Evolutionary conservation across 352 stramenopile genomes (phyloP).

Genomic region (Pythium folliculosum): DNA sequence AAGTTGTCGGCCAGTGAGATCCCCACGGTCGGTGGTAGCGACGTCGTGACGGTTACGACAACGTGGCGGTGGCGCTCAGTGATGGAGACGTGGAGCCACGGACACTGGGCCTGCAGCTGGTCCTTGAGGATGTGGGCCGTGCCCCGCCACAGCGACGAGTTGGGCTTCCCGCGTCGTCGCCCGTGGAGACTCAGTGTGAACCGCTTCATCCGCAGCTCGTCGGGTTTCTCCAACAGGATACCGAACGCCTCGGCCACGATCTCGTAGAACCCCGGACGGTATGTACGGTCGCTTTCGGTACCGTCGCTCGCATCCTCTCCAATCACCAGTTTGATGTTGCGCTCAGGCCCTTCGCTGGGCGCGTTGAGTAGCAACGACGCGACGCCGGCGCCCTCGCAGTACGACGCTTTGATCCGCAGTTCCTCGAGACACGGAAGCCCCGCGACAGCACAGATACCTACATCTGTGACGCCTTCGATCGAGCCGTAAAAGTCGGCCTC

Average conservation of each 20-base stretch:
- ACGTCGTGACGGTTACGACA: constrained; percentile 8
- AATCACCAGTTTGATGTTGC: constrained; percentile 13
- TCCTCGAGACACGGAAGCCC: constrained; percentile 7
- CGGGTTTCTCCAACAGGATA: constrained; percentile 13
- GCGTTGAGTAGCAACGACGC: constrained; percentile 6
- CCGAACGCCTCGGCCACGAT: constrained; percentile 17
- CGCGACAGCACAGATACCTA: constrained; percentile 14
- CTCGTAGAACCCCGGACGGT: constrained; percentile 18
- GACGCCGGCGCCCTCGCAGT: constrained; percentile 16
- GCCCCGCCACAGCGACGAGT: constrained; percentile 14
- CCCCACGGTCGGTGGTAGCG: not conserved
- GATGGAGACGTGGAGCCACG: constrained; percentile 23
- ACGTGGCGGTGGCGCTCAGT: constrained; percentile 20
- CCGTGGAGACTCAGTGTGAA: constrained; percentile 19
- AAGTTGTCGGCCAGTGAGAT: not conserved
- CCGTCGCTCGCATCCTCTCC: constrained; percentile 19
- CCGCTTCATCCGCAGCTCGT: constrained; percentile 2
- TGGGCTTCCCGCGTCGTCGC: constrained; percentile 4
- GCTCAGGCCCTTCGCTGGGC: not conserved
- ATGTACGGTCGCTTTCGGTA: not conserved
- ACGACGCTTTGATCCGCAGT: constrained; percentile 18
- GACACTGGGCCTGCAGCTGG: constrained; percentile 11
- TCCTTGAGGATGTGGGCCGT: constrained; percentile 9
- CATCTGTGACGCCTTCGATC: constrained; percentile 24
- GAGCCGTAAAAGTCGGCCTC: constrained; percentile 25